Evolutionary conservation across 73 alveolate genomes (phyloP), one percentile per base, ranked within the genome.

Genomic region (Paramecium sexaurelia): DNA sequence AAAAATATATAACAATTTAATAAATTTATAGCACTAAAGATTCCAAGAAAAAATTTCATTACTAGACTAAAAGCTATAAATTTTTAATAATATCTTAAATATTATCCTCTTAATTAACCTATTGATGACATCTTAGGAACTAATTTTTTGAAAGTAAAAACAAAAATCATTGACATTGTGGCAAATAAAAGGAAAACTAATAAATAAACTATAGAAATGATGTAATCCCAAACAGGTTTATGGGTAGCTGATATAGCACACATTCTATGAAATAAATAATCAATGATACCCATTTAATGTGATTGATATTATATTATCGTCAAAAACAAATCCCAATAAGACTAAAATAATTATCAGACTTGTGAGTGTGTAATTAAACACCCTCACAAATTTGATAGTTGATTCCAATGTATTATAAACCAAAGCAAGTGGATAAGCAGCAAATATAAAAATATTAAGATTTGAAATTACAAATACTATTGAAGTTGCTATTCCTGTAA

Each of bases 351-450:
- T 20, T 19, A 35, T 75, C 7, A 75, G 13, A 13, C 13, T 13
- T 36, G 88, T 36, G 33, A 75, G 5, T 6, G 43, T 6, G 7
- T 24, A 24, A 9, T 32, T 75, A 24, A 40, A 24, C 0, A 75
- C 7, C 37, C 88, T 33, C 3, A 75, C 8, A 17, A 36, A 24
- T 75, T 75, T 75, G 27, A 55, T 10, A 6, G 88, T 75, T 11
- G 68, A 75, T 22, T 75, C 88, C 26, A 75, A 75, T 6, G 88
- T 7, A 35, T 75, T 75, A 40, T 75, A 75, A 7, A 75, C 27
- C 8, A 75, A 55, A 17, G 68, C 88, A n/a, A 75, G 45, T 37
- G 88, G 88, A 17, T 75, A 75, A 6, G 69, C 88, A 19, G 88
- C 88, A 39, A 75, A 75, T 3, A 36, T 55, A 20, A 75, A 40